phyloP scores from a whole-genome alignment of 345 rosid species.

The Hypericum androsaemum region DNA sequence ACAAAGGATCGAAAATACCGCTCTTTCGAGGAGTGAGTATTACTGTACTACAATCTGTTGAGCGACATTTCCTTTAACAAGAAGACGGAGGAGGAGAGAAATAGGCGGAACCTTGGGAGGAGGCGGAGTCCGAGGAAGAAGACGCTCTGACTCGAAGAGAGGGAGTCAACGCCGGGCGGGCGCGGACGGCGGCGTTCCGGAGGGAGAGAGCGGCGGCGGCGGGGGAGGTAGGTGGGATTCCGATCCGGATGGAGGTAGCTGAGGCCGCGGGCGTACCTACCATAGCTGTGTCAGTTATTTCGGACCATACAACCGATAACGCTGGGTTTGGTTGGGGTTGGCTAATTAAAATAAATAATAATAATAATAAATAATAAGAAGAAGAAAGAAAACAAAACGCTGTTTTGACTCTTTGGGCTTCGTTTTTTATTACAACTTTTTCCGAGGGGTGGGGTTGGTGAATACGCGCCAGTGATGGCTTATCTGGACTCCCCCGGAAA shows the following conservation, averaged over 20 bases:
- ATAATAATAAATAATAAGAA: too few species aligned
- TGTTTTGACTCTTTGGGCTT: too few species aligned
- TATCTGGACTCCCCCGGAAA: too few species aligned
- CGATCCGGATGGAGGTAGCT: slow-evolving; percentile 23
- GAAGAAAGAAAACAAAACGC: too few species aligned
- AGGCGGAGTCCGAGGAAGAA: slow-evolving; percentile 27
- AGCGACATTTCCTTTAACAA: background rate
- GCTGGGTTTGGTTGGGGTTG: too few species aligned
- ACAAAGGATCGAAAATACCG: background rate
- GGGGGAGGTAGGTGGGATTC: slow-evolving; percentile 17
- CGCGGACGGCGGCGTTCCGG: slow-evolving; percentile 19
- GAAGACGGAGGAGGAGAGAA: background rate
- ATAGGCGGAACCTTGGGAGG: slow-evolving; percentile 34
- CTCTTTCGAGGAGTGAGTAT: background rate
- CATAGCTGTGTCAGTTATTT: slow-evolving; percentile 8
- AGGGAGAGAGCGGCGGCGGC: slow-evolving; percentile 9
- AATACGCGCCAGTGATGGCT: too few species aligned
- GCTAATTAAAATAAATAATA: too few species aligned
- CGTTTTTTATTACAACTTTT: too few species aligned
- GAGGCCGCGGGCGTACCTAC: slow-evolving; percentile 20
- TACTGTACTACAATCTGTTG: background rate
- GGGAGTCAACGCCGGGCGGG: slow-evolving; percentile 28
- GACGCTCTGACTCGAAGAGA: slow-evolving; percentile 55
- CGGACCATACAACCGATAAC: slow-evolving; percentile 34
- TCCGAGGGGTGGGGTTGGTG: too few species aligned